phyloP scores from a whole-genome alignment of 1,284 basidiomycete genomes.

The Rhodotorula mucilaginosa region DNA sequence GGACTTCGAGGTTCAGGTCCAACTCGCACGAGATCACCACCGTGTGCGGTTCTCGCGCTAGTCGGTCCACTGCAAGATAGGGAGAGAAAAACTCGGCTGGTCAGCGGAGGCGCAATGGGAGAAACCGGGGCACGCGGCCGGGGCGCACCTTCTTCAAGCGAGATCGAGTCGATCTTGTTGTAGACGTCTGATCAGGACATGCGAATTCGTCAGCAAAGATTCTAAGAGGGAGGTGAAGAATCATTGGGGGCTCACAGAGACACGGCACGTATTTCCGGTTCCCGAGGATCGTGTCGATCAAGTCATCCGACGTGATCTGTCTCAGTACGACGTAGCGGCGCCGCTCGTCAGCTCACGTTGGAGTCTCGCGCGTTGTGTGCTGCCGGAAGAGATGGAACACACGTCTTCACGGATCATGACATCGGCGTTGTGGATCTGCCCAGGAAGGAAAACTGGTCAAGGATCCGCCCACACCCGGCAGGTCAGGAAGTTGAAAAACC shows the following conservation, averaged over 20 bases:
- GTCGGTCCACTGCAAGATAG: conserved; percentile 61
- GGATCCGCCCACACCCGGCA: no score
- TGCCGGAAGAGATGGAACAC: conserved; percentile 45
- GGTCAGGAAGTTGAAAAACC: no score
- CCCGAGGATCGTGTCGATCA: conserved; percentile 94
- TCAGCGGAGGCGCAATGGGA: no score
- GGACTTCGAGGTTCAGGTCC: conserved; percentile 83
- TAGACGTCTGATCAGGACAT: conserved; percentile 65
- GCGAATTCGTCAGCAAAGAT: conserved; percentile 62
- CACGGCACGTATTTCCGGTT: conserved; percentile 89
- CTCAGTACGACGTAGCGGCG: conserved; percentile 1
- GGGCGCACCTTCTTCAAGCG: conserved; percentile 60
- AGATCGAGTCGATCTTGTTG: conserved; percentile 80
- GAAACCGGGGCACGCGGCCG: no score
- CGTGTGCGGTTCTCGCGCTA: conserved; percentile 81
- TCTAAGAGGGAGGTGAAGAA: not conserved
- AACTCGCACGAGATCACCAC: conserved; percentile 93
- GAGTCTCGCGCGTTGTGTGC: no score
- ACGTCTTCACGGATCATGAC: conserved; percentile 97
- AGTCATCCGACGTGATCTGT: conserved; percentile 92
- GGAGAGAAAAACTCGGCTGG: no score
- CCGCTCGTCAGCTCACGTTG: not conserved
- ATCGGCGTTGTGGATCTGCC: conserved; percentile 83
- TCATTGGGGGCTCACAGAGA: conserved; percentile 50
- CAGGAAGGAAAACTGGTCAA: no score